A percentile compares a stretch with the other conserved stretches of the same genome.
Conservation (phyloP, 148 eudicot species). For the Dysphania ambrosioides region DNA sequence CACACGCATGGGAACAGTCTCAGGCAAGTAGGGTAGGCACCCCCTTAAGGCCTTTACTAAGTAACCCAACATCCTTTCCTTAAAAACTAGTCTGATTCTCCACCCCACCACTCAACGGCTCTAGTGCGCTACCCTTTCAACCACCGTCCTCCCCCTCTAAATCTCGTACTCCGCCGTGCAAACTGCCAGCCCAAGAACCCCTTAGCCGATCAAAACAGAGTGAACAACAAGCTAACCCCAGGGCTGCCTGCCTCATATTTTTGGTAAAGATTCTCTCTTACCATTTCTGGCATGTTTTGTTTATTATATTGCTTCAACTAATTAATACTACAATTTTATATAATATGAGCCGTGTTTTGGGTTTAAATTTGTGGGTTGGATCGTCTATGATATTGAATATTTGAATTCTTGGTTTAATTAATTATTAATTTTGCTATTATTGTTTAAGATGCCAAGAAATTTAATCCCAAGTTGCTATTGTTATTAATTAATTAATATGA, state of each 20-base stretch:
- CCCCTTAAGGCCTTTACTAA: neutral
- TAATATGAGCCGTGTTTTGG: no score
- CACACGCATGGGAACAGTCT: constrained; percentile 15
- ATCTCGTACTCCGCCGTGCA: neutral
- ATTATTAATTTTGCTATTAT: neutral
- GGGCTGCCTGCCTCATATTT: no score
- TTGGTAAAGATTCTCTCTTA: constrained; percentile 10
- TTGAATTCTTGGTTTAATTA: no score
- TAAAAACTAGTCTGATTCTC: neutral
- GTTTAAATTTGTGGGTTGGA: no score
- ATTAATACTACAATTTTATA: no score
- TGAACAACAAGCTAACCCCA: neutral
- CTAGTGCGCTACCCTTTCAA: neutral
- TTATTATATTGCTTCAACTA: neutral
- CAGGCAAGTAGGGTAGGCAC: constrained; percentile 2
- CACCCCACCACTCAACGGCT: no score
- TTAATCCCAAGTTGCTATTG: neutral
- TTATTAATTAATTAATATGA: neutral
- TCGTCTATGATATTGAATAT: no score
- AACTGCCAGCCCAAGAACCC: neutral
- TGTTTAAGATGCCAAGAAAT: neutral
- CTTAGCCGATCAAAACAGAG: neutral
- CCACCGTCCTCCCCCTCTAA: neutral
- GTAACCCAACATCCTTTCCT: neutral
- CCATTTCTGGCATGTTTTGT: constrained; percentile 5